phyloP scores from a whole-genome alignment of 495 filamentous ascomycete species.

The Hypoxylon fuscum region DNA sequence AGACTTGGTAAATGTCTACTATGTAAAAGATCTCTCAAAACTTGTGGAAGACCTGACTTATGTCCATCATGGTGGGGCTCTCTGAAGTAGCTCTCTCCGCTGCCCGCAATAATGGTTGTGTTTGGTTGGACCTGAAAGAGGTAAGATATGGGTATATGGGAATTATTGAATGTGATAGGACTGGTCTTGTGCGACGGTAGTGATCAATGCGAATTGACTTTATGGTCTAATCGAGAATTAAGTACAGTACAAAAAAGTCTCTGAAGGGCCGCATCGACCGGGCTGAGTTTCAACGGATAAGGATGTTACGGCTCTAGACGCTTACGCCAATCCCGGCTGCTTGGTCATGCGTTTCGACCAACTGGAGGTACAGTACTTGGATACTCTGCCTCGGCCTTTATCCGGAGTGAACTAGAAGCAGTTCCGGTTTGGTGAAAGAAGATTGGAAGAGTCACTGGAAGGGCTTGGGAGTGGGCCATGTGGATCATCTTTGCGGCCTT shows the following conservation, averaged over 20 bases:
- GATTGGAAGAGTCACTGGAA: slow-evolving; percentile 28
- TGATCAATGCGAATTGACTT: too few relatives aligned
- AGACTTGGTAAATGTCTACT: slow-evolving; percentile 37
- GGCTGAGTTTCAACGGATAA: too few relatives aligned
- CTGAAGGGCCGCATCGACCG: too few relatives aligned
- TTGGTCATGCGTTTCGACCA: too few relatives aligned
- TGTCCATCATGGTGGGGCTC: slow-evolving; percentile 40
- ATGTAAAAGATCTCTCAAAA: slow-evolving; percentile 35
- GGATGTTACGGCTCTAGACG: not conserved
- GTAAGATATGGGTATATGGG: not conserved
- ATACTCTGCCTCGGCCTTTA: slow-evolving; percentile 37
- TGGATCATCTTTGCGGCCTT: slow-evolving; percentile 9
- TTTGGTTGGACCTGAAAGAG: not conserved
- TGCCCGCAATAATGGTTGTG: slow-evolving; percentile 7
- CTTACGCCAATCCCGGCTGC: too few relatives aligned
- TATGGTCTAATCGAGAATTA: too few relatives aligned
- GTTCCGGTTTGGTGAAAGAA: slow-evolving; percentile 26
- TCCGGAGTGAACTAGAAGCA: slow-evolving; percentile 31
- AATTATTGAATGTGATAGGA: not conserved
- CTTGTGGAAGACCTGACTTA: slow-evolving; percentile 39
- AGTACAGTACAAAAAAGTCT: too few relatives aligned
- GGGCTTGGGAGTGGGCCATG: slow-evolving; percentile 17
- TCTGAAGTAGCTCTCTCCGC: slow-evolving; percentile 8
- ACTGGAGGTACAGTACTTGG: not conserved
- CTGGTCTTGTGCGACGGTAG: not conserved